Base-by-base conservation (phyloP, 208 protist genomes). In the Polymyxa betae region DNA sequence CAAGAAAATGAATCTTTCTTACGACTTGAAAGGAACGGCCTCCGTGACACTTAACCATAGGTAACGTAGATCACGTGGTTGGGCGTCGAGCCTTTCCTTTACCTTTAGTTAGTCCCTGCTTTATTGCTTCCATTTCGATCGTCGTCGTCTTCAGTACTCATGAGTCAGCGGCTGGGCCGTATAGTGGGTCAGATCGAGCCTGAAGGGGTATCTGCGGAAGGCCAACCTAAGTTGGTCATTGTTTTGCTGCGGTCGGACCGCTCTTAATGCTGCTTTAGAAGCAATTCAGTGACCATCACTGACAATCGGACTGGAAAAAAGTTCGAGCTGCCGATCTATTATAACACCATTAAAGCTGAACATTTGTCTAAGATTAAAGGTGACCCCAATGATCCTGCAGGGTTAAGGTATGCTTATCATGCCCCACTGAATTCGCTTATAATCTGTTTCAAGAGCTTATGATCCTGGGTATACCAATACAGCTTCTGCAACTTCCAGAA, bases 401-500 rank as follows among this genome's bases (percentile, higher is more conserved):
- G 88, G 16, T 45, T 77, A 40, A 5, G 54, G 88, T 77, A 89
- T 12, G 16, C n/a, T 35, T 32, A 35, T 66, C 1, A 32, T 29
- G 5, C 49, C 24, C 24, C 49, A 60, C 24, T 60, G 16, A 82
- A 35, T 82, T 5, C 16, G 16, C n/a, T 82, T 82, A 12, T 20
- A 16, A 38, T 54, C 5, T 35, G 29, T 68, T 24, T 41, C 49
- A 60, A 92, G 91, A 20, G 12, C 89, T 32, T 92, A 92, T n/a
- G 91, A 92, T 72, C 91, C 91, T 43, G 91, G 91, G 32, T 92
- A 92, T 44, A 68, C 88, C 10, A 92, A 92, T 40, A 92, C 91
- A 32, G 10, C 91, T 24, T 92, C 89, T 16, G 88, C 68, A 68
- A 92, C 89, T 38, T 92, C 91, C 32, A 32, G 90, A 45, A 92